Evolutionary conservation across 208 protist species (phyloP), one percentile per base, ranked within the genome.

Genomic region (Leishmania lainsoni): DNA sequence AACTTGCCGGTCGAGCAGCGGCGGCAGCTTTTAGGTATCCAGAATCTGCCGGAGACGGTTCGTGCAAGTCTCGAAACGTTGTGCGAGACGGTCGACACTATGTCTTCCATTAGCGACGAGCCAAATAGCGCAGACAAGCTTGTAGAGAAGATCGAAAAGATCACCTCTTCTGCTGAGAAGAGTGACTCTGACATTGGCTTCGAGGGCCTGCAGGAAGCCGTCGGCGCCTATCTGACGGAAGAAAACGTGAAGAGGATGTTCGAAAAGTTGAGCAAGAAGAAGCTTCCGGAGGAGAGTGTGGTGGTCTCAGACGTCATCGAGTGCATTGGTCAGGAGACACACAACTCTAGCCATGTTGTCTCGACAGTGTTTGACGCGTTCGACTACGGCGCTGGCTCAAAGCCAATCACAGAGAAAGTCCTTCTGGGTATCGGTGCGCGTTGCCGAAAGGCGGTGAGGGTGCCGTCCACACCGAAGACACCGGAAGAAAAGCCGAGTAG

Each of bases 301-400:
- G 88, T 93, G 29, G 93, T 98, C 0, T 91, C 92, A 1, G 94
- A 96, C 83, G 93, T 92, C 17, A 96, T 96, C 80, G 93, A 98
- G 66, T 90, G 83, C 76, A 93, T 98, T 70, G 94, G 92, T 48
- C 90, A 90, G 61, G 91, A 95, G 69, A 96, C 92, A 0, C 92
- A 96, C 86, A 93, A 91, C 79, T 98, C 94, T 77, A 96, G 87
- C 32, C 94, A 98, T 85, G 88, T 93, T 59, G 92, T 98, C 52
- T 98, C 94, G 20, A 98, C 87, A 52, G 83, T 98, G 39, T 96
- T 98, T 85, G 94, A 98, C 79, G 91, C 92, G 1, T 96, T 98
- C 76, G 94, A 98, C 85, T 96, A 94, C 81, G 90, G 89, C 69
- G 90, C 89, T 3, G 94, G 94, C 70, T 91, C 90, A 16, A 96